Percentiles rank a stretch among this genome's conserved stretches.
Evolutionary conservation across 208 protist genomes (phyloP).

Genomic region (Trypanosoma cruzi): DNA sequence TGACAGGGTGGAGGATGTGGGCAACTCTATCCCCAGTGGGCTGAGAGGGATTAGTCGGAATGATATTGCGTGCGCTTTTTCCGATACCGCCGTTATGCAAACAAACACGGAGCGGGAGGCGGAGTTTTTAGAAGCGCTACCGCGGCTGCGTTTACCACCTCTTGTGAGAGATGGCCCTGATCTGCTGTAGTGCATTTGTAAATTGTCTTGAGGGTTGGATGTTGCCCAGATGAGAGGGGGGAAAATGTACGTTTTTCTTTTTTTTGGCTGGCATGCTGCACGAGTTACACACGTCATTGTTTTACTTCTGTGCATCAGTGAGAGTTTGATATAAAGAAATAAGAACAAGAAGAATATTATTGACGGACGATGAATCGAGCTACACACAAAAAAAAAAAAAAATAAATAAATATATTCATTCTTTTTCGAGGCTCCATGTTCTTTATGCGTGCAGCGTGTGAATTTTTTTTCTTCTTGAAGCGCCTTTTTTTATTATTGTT

Average conservation of each 20-base stretch:
- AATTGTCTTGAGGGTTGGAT: not conserved
- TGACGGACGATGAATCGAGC: no score
- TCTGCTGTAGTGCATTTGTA: constrained; percentile 10
- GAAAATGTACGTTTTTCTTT: no score
- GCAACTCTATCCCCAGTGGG: not conserved
- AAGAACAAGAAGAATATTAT: no score
- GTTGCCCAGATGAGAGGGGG: not conserved
- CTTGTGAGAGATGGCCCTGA: constrained; percentile 16
- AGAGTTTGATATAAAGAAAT: no score
- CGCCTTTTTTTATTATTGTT: not conserved
- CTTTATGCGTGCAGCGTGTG: not conserved
- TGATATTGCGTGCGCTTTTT: constrained; percentile 33
- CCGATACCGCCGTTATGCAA: constrained; percentile 34
- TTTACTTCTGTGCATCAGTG: no score
- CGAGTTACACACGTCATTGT: no score
- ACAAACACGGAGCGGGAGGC: constrained; percentile 14
- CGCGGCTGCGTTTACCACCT: constrained; percentile 15
- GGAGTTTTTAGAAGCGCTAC: constrained; percentile 5
- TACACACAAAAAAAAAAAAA: no score
- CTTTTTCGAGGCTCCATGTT: no score
- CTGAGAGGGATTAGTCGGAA: constrained; percentile 22
- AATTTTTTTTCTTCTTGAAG: not conserved
- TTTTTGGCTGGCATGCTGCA: no score
- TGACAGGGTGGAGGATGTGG: constrained; percentile 8
- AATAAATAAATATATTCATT: no score